Conservation (phyloP, 805 yeast genomes). For the Lipomyces spencermartinsiae region DNA sequence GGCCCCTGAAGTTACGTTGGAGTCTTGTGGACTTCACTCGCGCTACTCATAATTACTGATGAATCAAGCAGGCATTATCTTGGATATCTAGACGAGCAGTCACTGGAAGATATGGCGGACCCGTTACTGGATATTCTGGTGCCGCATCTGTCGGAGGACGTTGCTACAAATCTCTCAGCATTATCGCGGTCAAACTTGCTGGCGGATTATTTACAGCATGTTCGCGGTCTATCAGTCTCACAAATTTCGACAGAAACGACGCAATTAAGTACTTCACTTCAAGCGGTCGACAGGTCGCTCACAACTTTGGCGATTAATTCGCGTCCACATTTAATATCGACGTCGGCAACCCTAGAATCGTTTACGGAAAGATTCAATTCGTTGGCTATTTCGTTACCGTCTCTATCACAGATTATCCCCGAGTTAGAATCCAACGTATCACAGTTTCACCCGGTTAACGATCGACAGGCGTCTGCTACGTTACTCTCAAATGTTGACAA, state of each 20-base stretch:
- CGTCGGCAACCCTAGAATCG: constrained; percentile 34
- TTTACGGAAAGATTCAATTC: constrained; percentile 38
- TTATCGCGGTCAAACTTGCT: constrained; percentile 8
- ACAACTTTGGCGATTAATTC: constrained; percentile 29
- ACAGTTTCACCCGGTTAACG: constrained; percentile 32
- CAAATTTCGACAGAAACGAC: constrained; percentile 37
- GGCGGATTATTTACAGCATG: constrained; percentile 39
- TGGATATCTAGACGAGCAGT: background rate
- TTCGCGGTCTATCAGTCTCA: constrained; percentile 38
- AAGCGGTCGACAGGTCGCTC: constrained; percentile 37
- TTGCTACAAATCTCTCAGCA: background rate
- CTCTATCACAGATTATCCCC: constrained; percentile 23
- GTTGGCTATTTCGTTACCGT: constrained; percentile 32
- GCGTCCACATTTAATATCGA: constrained; percentile 32
- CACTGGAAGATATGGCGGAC: constrained; percentile 30
- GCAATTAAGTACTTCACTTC: constrained; percentile 31
- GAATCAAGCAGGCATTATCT: background rate
- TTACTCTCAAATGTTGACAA: constrained; percentile 70
- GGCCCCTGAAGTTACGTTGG: background rate
- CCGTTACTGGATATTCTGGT: constrained; percentile 40
- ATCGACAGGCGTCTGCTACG: constrained; percentile 43
- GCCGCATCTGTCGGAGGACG: constrained; percentile 29
- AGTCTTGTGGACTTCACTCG: background rate
- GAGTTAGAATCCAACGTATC: constrained; percentile 22
- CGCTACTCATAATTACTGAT: background rate